Base-by-base conservation (phyloP, 768 basidiomycete genomes). In the Lactifluus subvellereus region DNA sequence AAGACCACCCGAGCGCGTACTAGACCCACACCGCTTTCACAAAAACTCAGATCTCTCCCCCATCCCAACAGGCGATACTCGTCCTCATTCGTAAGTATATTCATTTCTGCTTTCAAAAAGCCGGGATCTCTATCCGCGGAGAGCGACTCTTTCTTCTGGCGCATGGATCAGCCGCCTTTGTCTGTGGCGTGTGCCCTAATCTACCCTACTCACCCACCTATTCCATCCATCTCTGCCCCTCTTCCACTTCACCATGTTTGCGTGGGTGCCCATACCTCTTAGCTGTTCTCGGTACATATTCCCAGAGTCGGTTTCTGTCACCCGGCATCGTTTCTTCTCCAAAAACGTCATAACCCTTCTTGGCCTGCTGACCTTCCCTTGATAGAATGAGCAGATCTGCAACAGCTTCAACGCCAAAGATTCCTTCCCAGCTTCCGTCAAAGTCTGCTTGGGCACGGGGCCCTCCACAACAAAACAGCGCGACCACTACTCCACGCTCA, bases 311-410 rank as follows among this genome's bases (percentile, higher is more conserved):
- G n/a, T 50, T 8, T 52, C 30, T 20, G 37, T 14, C n/a, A 13
- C n/a, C 16, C 16, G 30, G 13, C 27, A 4, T 27, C 7, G 27
- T 10, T 49, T 22, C 4, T 48, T 14, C 43, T 27, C 27, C 27
- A 27, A 50, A 22, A 35, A 2, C 13, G 1, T 5, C 16, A 27
- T 35, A 30, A 6, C 16, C 32, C 38, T 54, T 6, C 33, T 14
- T 5, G 32, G 18, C 40, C 16, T 32, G 40, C 62, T 63, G n/a
- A 63, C 58, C 27, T 10, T 33, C 54, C 45, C 50, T 37, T 45
- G 37, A 9, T 68, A 91, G 89, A 91, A 95, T 95, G 93, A 95
- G 90, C 90, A 94, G 88, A 87, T 84, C 84, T 78, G 85, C 89
- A 69, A 83, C 87, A 75, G 80, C 84, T 75, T 78, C 88, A 75